Conservation (phyloP, 768 basidiomycete species). For the Amyloporia xantha region DNA sequence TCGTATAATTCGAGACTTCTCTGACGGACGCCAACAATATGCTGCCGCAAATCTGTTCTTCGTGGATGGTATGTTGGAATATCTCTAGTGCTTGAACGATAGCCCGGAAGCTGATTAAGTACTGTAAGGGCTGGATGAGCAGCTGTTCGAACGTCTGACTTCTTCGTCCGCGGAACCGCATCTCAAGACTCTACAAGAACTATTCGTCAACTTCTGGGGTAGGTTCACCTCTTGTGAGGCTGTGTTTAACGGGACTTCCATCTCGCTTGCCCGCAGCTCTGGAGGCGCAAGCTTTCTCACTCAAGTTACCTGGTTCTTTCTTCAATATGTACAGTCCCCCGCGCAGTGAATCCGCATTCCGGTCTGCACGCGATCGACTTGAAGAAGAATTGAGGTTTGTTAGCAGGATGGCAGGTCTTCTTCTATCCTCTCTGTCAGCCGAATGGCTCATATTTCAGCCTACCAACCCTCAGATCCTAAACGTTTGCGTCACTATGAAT, state of each 20-base stretch:
- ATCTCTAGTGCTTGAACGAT: neutral
- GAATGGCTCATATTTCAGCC: neutral
- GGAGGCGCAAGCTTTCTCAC: slow-evolving; percentile 81
- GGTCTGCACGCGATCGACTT: slow-evolving; percentile 62
- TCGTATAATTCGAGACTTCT: slow-evolving; percentile 83
- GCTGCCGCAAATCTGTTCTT: slow-evolving; percentile 89
- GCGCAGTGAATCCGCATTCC: slow-evolving; percentile 58
- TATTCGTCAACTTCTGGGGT: slow-evolving; percentile 95
- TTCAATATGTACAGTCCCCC: slow-evolving; percentile 88
- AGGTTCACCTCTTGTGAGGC: slow-evolving; percentile 22
- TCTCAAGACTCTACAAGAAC: slow-evolving; percentile 73
- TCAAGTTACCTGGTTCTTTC: slow-evolving; percentile 74
- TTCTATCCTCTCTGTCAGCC: neutral
- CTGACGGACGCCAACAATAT: slow-evolving; percentile 58
- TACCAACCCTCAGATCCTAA: slow-evolving; percentile 54
- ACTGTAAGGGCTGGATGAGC: slow-evolving; percentile 64
- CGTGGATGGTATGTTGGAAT: slow-evolving; percentile 57
- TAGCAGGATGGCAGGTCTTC: slow-evolving; percentile 57
- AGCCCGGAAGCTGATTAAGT: neutral
- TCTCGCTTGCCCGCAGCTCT: slow-evolving; percentile 44
- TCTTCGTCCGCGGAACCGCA: slow-evolving; percentile 71
- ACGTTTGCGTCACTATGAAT: slow-evolving; percentile 82
- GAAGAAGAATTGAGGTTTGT: slow-evolving; percentile 82
- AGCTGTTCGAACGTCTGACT: slow-evolving; percentile 68
- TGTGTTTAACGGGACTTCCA: slow-evolving; percentile 8